phyloP scores from a whole-genome alignment of 805 yeast species.

The Metschnikowia koreensis region DNA sequence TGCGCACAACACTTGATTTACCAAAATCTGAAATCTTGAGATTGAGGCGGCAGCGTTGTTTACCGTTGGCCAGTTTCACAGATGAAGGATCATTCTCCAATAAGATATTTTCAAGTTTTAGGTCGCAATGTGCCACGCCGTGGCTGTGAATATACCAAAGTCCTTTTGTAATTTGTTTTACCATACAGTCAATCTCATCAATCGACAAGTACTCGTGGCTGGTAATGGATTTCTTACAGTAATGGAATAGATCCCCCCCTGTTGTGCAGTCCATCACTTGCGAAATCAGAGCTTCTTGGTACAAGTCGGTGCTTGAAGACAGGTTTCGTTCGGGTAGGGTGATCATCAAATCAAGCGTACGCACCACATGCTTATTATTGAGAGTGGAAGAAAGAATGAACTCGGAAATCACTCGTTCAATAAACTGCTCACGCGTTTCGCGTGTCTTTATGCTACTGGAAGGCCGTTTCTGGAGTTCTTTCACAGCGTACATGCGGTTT shows the following conservation, averaged over 20 bases:
- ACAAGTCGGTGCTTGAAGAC: background rate
- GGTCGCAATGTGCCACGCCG: slow-evolving; percentile 92
- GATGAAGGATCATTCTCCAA: slow-evolving; percentile 57
- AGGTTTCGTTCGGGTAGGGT: slow-evolving; percentile 18
- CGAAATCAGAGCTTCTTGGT: slow-evolving; percentile 20
- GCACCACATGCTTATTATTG: slow-evolving; percentile 72
- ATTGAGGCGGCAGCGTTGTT: slow-evolving; percentile 14
- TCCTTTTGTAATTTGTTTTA: slow-evolving; percentile 83
- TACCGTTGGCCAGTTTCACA: slow-evolving; percentile 18
- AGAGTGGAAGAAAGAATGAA: slow-evolving; percentile 81
- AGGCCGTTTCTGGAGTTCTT: slow-evolving; percentile 28
- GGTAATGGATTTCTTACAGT: slow-evolving; percentile 20
- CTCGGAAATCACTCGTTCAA: slow-evolving; percentile 80
- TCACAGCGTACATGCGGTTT: slow-evolving; percentile 30
- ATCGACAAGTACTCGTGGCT: slow-evolving; percentile 20
- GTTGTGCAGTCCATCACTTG: slow-evolving; percentile 41
- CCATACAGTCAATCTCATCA: slow-evolving; percentile 81
- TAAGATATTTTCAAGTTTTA: slow-evolving; percentile 84
- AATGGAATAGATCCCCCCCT: slow-evolving; percentile 38
- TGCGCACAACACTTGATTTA: slow-evolving; percentile 83
- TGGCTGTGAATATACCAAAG: slow-evolving; percentile 81
- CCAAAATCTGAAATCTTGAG: slow-evolving; percentile 70
- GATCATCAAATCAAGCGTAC: slow-evolving; percentile 72
- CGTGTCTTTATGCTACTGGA: slow-evolving; percentile 14
- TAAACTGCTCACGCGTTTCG: slow-evolving; percentile 44